Base-by-base conservation (phyloP, 129 eudicot species). In the Chrysanthemum lavandulifolium region DNA sequence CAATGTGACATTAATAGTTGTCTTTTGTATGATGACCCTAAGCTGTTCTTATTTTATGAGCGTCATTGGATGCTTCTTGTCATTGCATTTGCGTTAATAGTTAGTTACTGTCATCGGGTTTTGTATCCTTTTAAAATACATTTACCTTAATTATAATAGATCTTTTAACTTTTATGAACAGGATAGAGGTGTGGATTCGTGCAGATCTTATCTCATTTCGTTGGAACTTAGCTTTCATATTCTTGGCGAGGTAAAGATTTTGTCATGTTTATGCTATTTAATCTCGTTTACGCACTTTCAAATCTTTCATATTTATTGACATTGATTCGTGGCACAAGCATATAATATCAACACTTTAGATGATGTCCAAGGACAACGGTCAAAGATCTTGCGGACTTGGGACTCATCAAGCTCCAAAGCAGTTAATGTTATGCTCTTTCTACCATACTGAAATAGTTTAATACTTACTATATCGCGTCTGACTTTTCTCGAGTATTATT, bases 171-270 rank as follows among this genome's bases (percentile, higher is more conserved):
- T 25, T 25, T 40, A 78, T 78, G 82, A 57, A 65, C 82, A 78
- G 78, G 82, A 78, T 66, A 78, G 82, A 78, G 82, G 82, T 23
- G 83, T 93, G 62, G 98, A 93, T 72, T 81, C 98, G 69, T n/a
- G 89, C 98, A 40, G 95, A 89, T 77, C 86, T 93, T 65, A 93
- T 93, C 58, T 85, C 96, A 49, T 93, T 93, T 84, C 81, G 59
- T 80, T 89, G 78, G 95, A 93, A 86, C 95, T 93, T 59, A 93
- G 95, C 76, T 93, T 93, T 81, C 98, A 93, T 81, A 90, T 87
- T 65, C 81, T 88, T 51, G 95, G 98, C 31, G 87, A 92, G 98
- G 98, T 92, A 89, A 58, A 58, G 15, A 4, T 59, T 72, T 67
- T 50, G n/a, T 63, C 40, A 60, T 71, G 11, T 51, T 13, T 15